Evolutionary conservation across 768 basidiomycete genomes (phyloP).

Genomic region (Kwoniella sp.): DNA sequence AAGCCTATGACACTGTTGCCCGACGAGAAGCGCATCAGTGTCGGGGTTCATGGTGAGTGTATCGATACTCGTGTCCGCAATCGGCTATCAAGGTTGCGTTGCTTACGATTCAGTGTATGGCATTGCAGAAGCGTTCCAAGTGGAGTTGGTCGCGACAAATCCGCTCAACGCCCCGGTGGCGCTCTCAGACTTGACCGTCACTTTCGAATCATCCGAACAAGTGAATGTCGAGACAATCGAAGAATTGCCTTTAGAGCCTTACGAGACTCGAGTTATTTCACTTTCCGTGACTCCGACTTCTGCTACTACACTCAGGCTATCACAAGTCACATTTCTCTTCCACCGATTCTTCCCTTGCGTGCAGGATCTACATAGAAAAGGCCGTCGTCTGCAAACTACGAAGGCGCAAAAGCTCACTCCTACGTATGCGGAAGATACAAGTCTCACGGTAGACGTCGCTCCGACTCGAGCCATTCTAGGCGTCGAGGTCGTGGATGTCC

Average conservation of each 20-base stretch:
- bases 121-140: constrained; percentile 45
- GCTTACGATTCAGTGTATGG: too few relatives aligned
- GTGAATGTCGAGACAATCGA: constrained; percentile 62
- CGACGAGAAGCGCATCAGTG: constrained; percentile 22
- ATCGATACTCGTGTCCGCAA: neutral
- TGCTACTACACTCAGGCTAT: constrained; percentile 63
- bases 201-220: constrained; percentile 55
- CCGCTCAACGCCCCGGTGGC: constrained; percentile 54
- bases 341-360: constrained; percentile 63
- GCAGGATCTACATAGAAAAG: constrained; percentile 71
- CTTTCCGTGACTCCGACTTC: constrained; percentile 64
- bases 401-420: constrained; percentile 67
- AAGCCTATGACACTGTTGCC: constrained; percentile 40
- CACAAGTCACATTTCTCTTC: constrained; percentile 70
- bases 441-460: constrained; percentile 66
- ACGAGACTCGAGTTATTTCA: constrained; percentile 69
- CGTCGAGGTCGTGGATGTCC: constrained; percentile 44
- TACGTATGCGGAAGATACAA: constrained; percentile 71
- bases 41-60: constrained; percentile 40
- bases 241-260: constrained; percentile 66
- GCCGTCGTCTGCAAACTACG: constrained; percentile 75
- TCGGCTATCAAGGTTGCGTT: neutral
- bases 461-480: constrained; percentile 68
- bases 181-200: constrained; percentile 39
- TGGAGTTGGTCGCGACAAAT: constrained; percentile 54